These are phyloP conservation scores for Aegilops speltoides DNA, from an alignment of 176 grass and related monocot genomes.

Conservation along the genomic window DNA sequence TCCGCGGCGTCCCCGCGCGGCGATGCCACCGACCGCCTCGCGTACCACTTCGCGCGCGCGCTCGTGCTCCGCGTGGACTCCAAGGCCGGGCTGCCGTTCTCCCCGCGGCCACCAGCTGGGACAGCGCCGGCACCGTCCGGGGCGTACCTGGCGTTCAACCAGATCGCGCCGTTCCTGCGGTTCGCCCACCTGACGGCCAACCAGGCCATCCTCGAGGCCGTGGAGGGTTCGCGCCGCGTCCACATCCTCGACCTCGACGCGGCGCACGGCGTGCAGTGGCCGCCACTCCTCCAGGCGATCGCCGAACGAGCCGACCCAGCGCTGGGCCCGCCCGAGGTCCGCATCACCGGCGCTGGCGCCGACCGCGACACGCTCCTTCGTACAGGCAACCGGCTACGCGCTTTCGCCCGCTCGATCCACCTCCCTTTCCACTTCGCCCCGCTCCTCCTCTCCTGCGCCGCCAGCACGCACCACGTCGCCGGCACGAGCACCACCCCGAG, in stretches of 20 bases:
- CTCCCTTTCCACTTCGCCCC: constrained; percentile 88
- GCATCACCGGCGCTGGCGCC: constrained; percentile 83
- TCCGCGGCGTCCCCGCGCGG: constrained; percentile 54
- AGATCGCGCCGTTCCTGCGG: constrained; percentile 96
- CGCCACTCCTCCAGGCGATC: constrained; percentile 86
- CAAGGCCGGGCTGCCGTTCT: constrained; percentile 21
- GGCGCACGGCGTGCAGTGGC: constrained; percentile 93
- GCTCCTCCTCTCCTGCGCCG: constrained; percentile 55
- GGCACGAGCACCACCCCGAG: constrained; percentile 14
- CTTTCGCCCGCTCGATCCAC: constrained; percentile 80
- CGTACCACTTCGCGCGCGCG: constrained; percentile 81
- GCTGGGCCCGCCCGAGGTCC: constrained; percentile 57
- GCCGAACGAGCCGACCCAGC: constrained; percentile 51
- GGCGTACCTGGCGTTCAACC: constrained; percentile 91
- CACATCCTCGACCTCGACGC: constrained; percentile 96
- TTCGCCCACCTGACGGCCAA: constrained; percentile 96
- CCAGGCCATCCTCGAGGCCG: constrained; percentile 89
- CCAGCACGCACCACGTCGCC: constrained; percentile 3
- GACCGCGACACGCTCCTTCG: constrained; percentile 72
- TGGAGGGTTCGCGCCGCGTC: constrained; percentile 56
- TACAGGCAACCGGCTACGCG: constrained; percentile 68
- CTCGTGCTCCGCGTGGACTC: constrained; percentile 50
- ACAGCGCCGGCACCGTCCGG: constrained; percentile 14
- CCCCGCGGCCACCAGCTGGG: not conserved
- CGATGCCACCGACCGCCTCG: constrained; percentile 72